These are phyloP conservation scores for Aspergillus ellipticus DNA, from an alignment of 495 filamentous ascomycete genomes.

Conservation along the genomic window DNA sequence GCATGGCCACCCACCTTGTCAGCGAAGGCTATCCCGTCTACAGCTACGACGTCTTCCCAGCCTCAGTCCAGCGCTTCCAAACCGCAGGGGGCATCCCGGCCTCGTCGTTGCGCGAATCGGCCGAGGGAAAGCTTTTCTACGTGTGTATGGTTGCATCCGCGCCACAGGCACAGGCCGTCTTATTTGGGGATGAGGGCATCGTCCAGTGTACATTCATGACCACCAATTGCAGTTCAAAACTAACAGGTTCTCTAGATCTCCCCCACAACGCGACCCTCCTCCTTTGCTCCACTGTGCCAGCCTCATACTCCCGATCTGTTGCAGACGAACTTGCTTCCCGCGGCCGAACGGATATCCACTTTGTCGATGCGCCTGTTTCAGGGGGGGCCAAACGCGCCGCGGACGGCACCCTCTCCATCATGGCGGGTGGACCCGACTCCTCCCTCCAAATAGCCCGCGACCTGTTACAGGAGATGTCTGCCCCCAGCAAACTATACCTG, in stretches of 20 bases:
- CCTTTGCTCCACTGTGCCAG: conserved; percentile 72
- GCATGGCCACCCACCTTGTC: conserved; percentile 77
- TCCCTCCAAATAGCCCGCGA: conserved; percentile 56
- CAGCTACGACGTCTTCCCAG: conserved; percentile 71
- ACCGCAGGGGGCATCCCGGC: conserved; percentile 61
- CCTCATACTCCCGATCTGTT: conserved; percentile 61
- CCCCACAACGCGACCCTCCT: conserved; percentile 59
- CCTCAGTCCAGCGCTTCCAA: conserved; percentile 68
- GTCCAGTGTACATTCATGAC: conserved; percentile 25
- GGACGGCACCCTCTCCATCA: conserved; percentile 74
- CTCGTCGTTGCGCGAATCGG: conserved; percentile 59
- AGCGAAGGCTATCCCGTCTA: conserved; percentile 65
- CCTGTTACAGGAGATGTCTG: conserved; percentile 60
- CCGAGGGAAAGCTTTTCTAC: conserved; percentile 55
- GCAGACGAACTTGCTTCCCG: conserved; percentile 45
- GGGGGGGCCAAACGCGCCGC: conserved; percentile 73
- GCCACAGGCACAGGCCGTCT: conserved; percentile 60
- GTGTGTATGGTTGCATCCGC: conserved; percentile 80
- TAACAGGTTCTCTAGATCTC: conserved; percentile 31
- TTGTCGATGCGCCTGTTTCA: conserved; percentile 75
- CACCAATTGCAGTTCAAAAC: background rate
- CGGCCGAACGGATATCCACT: conserved; percentile 58
- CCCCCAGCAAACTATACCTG: conserved; percentile 62
- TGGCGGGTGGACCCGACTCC: conserved; percentile 61
- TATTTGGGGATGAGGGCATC: conserved; percentile 62